Evolutionary conservation across 495 filamentous ascomycete genomes (phyloP).

Genomic region (Viridothelium virens): DNA sequence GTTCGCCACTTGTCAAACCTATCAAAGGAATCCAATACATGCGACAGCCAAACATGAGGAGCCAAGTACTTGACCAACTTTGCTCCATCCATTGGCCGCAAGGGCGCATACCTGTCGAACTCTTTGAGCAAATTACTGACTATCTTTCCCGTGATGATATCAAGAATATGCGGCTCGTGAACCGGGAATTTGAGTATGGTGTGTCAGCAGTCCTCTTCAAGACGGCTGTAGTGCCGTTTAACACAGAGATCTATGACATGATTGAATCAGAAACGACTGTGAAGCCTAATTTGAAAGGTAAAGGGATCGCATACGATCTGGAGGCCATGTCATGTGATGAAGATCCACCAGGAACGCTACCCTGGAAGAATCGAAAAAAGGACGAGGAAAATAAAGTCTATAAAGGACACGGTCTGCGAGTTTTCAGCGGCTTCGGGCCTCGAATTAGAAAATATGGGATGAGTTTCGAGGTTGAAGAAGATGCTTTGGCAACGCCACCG

Average conservation of each 20-base stretch:
- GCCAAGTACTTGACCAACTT: background rate
- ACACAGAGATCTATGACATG: slow-evolving; percentile 45
- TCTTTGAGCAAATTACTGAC: slow-evolving; percentile 41
- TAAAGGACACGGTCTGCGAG: slow-evolving; percentile 40
- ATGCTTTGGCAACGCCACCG: slow-evolving; percentile 33
- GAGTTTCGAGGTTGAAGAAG: slow-evolving; percentile 47
- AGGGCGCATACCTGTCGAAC: slow-evolving; percentile 41
- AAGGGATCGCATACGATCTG: slow-evolving; percentile 20
- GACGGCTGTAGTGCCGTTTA: slow-evolving; percentile 48
- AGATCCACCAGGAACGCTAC: background rate
- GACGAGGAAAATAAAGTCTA: slow-evolving; percentile 33
- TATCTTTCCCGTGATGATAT: slow-evolving; percentile 44
- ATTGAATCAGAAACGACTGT: slow-evolving; percentile 25
- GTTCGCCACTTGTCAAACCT: background rate
- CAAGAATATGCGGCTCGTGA: slow-evolving; percentile 47
- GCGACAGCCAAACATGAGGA: background rate
- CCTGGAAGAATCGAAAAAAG: slow-evolving; percentile 32
- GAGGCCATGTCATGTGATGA: slow-evolving; percentile 6
- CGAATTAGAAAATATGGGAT: slow-evolving; percentile 47
- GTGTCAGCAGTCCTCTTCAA: slow-evolving; percentile 42
- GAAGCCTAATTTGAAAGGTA: slow-evolving; percentile 31
- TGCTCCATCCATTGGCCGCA: slow-evolving; percentile 33
- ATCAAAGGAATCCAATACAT: background rate
- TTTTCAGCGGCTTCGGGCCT: slow-evolving; percentile 44
- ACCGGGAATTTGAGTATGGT: slow-evolving; percentile 45